phyloP scores from a whole-genome alignment of 306 rosid genomes.

The Potentilla sterilis region DNA sequence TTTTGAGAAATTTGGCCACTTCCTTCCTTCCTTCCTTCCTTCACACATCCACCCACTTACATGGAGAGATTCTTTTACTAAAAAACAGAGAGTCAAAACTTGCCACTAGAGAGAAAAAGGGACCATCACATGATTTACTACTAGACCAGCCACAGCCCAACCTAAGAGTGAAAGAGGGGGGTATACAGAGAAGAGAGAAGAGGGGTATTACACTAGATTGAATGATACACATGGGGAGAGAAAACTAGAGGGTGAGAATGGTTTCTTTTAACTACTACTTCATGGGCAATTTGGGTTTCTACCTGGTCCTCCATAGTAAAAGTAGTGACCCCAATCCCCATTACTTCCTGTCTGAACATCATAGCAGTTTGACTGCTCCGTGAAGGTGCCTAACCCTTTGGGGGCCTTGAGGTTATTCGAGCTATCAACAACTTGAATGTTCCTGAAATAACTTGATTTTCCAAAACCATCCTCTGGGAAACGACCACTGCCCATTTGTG shows the following conservation, averaged over 20 bases:
- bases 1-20: constrained; percentile 73
- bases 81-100: constrained; percentile 68
- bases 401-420: constrained; percentile 95
- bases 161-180: constrained; percentile 32
- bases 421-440: constrained; percentile 85
- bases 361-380: constrained; percentile 87
- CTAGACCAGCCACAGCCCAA: constrained; percentile 24
- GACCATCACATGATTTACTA: constrained; percentile 28
- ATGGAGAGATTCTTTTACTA: constrained; percentile 64
- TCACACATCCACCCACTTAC: constrained; percentile 44
- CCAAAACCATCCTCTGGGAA: constrained; percentile 97
- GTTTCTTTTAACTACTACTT: constrained; percentile 1
- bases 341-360: constrained; percentile 93
- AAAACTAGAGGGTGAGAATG: constrained; percentile 8
- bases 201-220: constrained; percentile 39
- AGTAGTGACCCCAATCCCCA: constrained; percentile 98
- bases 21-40: constrained; percentile 12
- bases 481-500: constrained; percentile 94
- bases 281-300: constrained; percentile 74
- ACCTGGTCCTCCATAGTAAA: constrained; percentile 99
- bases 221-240: constrained; percentile 44
- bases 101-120: constrained; percentile 50
- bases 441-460: constrained; percentile 85
- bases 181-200: constrained; percentile 38
- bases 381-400: constrained; percentile 76